These are phyloP conservation scores for Globisporangium barbulae DNA, from an alignment of 352 stramenopile species.

Conservation along the genomic window DNA sequence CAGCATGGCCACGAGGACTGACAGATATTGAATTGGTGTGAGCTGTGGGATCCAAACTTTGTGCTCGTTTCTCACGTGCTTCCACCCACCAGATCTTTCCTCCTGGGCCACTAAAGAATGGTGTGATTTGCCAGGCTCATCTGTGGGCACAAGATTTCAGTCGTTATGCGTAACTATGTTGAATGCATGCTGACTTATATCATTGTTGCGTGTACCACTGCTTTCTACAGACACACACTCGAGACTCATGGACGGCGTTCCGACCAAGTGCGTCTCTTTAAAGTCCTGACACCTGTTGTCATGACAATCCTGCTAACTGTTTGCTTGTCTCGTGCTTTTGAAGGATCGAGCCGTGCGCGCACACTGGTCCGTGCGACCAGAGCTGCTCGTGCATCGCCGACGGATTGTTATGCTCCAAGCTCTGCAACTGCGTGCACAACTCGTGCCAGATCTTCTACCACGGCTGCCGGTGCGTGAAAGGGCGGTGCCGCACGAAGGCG, in stretches of 20 bases:
- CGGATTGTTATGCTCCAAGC: slow-evolving; percentile 90
- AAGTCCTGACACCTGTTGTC: neutral
- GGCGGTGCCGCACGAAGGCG: slow-evolving; percentile 77
- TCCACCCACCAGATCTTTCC: slow-evolving; percentile 17
- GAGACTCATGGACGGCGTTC: slow-evolving; percentile 41
- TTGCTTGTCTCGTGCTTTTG: neutral
- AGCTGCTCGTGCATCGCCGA: slow-evolving; percentile 87
- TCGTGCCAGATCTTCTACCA: slow-evolving; percentile 86
- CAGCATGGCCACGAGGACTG: slow-evolving; percentile 44
- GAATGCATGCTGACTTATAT: neutral
- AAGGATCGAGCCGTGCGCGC: slow-evolving; percentile 84
- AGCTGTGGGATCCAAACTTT: neutral
- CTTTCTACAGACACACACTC: slow-evolving; percentile 32
- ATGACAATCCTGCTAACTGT: neutral
- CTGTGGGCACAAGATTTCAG: slow-evolving; percentile 14
- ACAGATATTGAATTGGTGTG: slow-evolving; percentile 37
- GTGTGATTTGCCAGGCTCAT: slow-evolving; percentile 18
- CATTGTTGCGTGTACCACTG: neutral
- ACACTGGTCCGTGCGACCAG: slow-evolving; percentile 81
- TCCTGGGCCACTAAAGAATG: slow-evolving; percentile 26
- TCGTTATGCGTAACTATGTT: neutral
- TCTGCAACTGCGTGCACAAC: slow-evolving; percentile 78
- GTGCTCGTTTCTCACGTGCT: neutral
- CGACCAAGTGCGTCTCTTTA: slow-evolving; percentile 41
- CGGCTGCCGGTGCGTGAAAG: slow-evolving; percentile 86